Conservation (phyloP, 495 filamentous ascomycete genomes). For the Apiosordaria backusii region DNA sequence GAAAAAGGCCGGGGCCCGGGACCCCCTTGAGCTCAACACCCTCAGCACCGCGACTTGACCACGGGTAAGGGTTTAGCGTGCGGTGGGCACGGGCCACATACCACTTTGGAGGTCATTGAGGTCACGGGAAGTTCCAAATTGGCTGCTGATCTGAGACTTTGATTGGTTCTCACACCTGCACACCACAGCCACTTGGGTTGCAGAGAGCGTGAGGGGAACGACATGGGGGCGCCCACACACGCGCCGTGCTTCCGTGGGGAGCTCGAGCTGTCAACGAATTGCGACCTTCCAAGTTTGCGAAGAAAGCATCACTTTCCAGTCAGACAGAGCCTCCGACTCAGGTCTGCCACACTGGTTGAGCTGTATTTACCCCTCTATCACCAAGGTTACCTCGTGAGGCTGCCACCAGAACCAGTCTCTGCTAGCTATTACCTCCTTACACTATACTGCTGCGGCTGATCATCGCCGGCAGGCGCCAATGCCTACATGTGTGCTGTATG, state of each 20-base stretch:
- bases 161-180: conserved; percentile 7
- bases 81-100: conserved; percentile 26
- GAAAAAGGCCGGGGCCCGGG: conserved; percentile 26
- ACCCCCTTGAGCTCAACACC: conserved; percentile 13
- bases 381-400: not conserved
- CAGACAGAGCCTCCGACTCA: not conserved
- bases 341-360: no score
- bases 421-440: no score
- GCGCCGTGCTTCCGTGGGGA: conserved; percentile 23
- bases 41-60: conserved; percentile 26
- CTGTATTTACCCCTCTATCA: not conserved
- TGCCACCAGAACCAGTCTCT: no score
- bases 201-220: conserved; percentile 16
- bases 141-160: not conserved
- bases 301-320: not conserved
- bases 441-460: not conserved
- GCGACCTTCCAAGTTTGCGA: not conserved
- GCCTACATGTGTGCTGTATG: not conserved
- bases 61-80: conserved; percentile 20
- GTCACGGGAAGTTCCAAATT: conserved; percentile 17
- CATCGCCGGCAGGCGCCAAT: not conserved
- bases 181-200: no score
- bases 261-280: not conserved
- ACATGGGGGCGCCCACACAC: conserved; percentile 16
- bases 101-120: not conserved